A percentile compares a stretch with the other conserved stretches of the same genome.
Evolutionary conservation across 2,329 filamentous ascomycete genomes (phyloP).

Genomic region (Colletotrichum euphorbiae): DNA sequence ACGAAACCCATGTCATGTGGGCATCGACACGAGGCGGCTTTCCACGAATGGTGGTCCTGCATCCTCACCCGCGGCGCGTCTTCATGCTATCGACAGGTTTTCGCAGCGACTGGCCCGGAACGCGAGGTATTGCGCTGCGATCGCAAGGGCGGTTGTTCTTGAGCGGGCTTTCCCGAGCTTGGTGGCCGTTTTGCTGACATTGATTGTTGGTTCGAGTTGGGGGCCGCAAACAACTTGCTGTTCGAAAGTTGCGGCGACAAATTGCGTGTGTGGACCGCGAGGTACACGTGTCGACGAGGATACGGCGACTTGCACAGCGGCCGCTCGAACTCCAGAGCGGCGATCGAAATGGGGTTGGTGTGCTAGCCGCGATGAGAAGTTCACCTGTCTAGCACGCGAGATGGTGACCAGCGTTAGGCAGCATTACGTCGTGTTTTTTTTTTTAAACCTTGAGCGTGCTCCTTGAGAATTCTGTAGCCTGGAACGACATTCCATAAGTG

Average conservation of each 20-base stretch:
- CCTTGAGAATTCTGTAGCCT: constrained; percentile 18
- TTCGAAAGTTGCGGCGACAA: not conserved
- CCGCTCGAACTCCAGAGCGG: constrained; percentile 3
- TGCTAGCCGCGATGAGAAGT: not conserved
- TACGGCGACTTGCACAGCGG: not conserved
- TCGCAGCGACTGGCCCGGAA: not conserved
- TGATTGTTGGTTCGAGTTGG: not conserved
- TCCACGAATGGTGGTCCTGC: constrained; percentile 8
- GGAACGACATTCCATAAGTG: not conserved
- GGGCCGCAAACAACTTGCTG: constrained; percentile 6
- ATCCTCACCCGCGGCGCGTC: constrained; percentile 6
- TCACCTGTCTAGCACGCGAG: not conserved
- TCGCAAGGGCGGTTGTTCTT: not conserved
- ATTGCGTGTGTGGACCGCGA: not conserved
- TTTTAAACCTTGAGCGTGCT: not conserved
- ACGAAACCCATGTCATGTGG: constrained; percentile 1
- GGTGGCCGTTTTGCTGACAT: constrained; percentile 5
- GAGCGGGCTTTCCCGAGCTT: constrained; percentile 19
- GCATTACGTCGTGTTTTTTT: not conserved
- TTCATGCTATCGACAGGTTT: not conserved
- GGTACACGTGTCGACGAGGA: not conserved
- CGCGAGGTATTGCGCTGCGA: not conserved
- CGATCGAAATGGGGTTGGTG: not conserved
- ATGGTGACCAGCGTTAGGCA: not conserved
- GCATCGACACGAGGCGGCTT: constrained; percentile 3